Evolutionary conservation across 495 filamentous ascomycete genomes (phyloP), one percentile per base, ranked within the genome.

Genomic region (Annulohypoxylon maeteangense): DNA sequence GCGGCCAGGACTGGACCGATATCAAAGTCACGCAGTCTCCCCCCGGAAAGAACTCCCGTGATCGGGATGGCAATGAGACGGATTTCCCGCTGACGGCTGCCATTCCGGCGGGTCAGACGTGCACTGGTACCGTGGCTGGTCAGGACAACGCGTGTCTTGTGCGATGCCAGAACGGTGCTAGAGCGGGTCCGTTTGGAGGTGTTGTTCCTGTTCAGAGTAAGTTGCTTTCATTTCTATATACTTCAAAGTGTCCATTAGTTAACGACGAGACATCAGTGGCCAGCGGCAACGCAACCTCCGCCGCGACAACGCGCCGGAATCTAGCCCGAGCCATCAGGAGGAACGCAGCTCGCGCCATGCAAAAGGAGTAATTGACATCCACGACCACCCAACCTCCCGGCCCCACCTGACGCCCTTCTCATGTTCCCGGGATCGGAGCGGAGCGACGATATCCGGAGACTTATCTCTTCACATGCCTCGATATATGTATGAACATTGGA

Each of bases 121-220:
- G 86, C 75, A 86, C 81, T 45, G 86, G 86, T 38, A 84, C 82
- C 14, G 83, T 84, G 4, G 86, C 85, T 1, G 85, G 83, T 12
- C 81, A 85, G 74, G 75, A 79, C 23, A 83, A 84, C 59, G 78
- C 83, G 55, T 88, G 86, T 71, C 76, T 88, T 29, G 86, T 87
- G 10, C 80, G 84, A 6, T 85, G 85, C 80, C 74, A 83, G 71
- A 88, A 88, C 64, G 73, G 64, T 0, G 82, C 82, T 0, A 74
- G 79, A n/a, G 82, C 84, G 20, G 84, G 84, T 0, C 84, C 83
- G 3, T 87, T 87, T 55, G 85, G 85, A 11, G 85, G 85, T 22
- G 84, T 85, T 38, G 79, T 87, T 12, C 84, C 85, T 2, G 82
- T 87, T 25, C 85, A 87, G 75, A 81, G 74, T 76, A 55, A 67